These are phyloP conservation scores for Picea engelmannii DNA, from an alignment of 83 land plant species.

Conservation along the genomic window DNA sequence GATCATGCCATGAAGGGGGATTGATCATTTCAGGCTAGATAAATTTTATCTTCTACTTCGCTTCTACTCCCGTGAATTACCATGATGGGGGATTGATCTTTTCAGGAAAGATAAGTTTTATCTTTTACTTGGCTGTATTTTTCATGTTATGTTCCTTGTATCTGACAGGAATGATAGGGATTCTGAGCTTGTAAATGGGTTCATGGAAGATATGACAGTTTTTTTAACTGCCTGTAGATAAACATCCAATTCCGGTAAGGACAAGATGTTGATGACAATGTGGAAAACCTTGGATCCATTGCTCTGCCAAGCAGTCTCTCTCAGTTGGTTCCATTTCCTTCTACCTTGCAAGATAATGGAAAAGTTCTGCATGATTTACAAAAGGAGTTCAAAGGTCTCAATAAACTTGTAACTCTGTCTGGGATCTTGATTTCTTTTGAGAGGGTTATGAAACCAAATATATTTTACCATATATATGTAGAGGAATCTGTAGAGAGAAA, in stretches of 20 bases:
- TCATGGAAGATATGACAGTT: constrained; percentile 35
- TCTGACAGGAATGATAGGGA: constrained; percentile 34
- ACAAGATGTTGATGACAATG: constrained; percentile 15
- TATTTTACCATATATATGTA: background rate
- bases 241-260: constrained; percentile 18
- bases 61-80: too few relatives aligned
- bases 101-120: constrained; percentile 35
- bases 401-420: constrained; percentile 12
- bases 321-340: constrained; percentile 22
- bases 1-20: too few relatives aligned
- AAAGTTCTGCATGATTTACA: constrained; percentile 20
- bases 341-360: constrained; percentile 31
- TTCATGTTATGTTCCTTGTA: constrained; percentile 25
- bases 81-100: constrained; percentile 23
- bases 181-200: constrained; percentile 23
- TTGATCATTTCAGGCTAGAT: too few relatives aligned
- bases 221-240: constrained; percentile 31
- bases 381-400: constrained; percentile 32
- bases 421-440: background rate
- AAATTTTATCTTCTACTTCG: too few relatives aligned
- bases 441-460: background rate
- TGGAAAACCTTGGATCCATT: constrained; percentile 22
- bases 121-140: constrained; percentile 28
- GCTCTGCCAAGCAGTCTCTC: constrained; percentile 20
- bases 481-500: background rate